Evolutionary conservation across 495 filamentous ascomycete species (phyloP).

Genomic region (Chaetomium cochliodes): DNA sequence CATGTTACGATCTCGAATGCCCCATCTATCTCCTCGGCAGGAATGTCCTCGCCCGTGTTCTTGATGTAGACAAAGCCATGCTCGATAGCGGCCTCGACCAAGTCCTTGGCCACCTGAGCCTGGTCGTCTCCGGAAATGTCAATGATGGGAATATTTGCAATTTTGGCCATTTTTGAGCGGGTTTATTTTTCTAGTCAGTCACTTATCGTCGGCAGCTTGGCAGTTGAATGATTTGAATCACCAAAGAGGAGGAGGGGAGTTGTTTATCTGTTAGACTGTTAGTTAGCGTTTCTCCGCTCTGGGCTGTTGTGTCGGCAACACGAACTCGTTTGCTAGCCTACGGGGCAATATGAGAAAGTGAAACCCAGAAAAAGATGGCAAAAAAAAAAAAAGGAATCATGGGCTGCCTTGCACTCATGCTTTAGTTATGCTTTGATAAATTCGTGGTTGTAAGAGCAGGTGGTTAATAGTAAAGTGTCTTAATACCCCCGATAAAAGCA

Average conservation of each 20-base stretch:
- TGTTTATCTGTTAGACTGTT: background rate
- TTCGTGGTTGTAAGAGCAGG: too few relatives aligned
- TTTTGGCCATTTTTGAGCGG: conserved; percentile 37
- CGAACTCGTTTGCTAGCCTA: too few relatives aligned
- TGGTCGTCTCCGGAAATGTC: conserved; percentile 64
- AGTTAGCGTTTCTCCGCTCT: background rate
- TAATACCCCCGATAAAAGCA: background rate
- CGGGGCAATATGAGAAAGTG: too few relatives aligned
- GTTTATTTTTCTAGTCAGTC: background rate
- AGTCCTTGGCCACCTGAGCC: conserved; percentile 59
- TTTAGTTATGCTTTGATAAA: too few relatives aligned
- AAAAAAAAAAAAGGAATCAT: too few relatives aligned
- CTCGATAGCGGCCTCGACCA: conserved; percentile 75
- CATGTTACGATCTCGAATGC: conserved; percentile 69
- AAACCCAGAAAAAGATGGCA: too few relatives aligned
- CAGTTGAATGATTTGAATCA: too few relatives aligned
- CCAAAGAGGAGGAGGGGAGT: too few relatives aligned
- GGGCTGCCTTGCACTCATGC: too few relatives aligned
- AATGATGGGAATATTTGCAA: conserved; percentile 72
- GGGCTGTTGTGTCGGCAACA: background rate
- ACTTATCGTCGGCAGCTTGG: background rate
- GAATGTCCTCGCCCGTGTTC: conserved; percentile 64
- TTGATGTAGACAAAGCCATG: conserved; percentile 90
- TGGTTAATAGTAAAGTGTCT: too few relatives aligned
- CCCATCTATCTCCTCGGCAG: conserved; percentile 60